phyloP scores from a whole-genome alignment of 805 yeast genomes.

The Hanseniaspora osmophila region DNA sequence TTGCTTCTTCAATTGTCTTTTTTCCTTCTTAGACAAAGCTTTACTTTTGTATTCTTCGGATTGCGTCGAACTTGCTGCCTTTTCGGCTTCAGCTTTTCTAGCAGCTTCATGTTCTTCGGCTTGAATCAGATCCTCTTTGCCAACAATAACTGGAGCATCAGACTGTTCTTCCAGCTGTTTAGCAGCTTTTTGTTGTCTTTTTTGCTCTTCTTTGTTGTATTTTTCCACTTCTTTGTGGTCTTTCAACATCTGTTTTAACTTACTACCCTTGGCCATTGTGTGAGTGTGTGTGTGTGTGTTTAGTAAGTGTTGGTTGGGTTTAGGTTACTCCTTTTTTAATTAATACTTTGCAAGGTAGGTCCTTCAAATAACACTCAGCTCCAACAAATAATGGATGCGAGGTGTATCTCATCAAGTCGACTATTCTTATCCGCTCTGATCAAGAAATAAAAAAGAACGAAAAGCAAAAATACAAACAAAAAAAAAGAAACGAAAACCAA shows the following conservation, averaged over 20 bases:
- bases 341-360: too few relatives aligned
- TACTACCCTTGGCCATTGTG: slow-evolving; percentile 21
- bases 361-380: too few relatives aligned
- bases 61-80: slow-evolving; percentile 5
- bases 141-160: slow-evolving; percentile 22
- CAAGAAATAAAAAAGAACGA: too few relatives aligned
- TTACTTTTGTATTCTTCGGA: slow-evolving; percentile 32
- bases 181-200: slow-evolving; percentile 12
- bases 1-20: slow-evolving; percentile 32
- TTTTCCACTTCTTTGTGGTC: slow-evolving; percentile 17
- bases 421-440: too few relatives aligned
- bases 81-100: slow-evolving; percentile 7
- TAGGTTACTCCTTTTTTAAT: too few relatives aligned
- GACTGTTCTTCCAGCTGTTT: slow-evolving; percentile 11
- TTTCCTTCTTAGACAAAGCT: slow-evolving; percentile 48
- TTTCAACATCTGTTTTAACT: slow-evolving; percentile 18
- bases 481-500: too few relatives aligned
- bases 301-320: not conserved
- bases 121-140: slow-evolving; percentile 18
- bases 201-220: slow-evolving; percentile 12
- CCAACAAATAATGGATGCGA: not conserved
- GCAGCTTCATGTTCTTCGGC: slow-evolving; percentile 6
- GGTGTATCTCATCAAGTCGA: too few relatives aligned
- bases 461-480: too few relatives aligned
- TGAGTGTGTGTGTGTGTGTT: not conserved